Evolutionary conservation across 352 stramenopile species (phyloP), one percentile per base, ranked within the genome.

Genomic region (Pythium aristosporum): DNA sequence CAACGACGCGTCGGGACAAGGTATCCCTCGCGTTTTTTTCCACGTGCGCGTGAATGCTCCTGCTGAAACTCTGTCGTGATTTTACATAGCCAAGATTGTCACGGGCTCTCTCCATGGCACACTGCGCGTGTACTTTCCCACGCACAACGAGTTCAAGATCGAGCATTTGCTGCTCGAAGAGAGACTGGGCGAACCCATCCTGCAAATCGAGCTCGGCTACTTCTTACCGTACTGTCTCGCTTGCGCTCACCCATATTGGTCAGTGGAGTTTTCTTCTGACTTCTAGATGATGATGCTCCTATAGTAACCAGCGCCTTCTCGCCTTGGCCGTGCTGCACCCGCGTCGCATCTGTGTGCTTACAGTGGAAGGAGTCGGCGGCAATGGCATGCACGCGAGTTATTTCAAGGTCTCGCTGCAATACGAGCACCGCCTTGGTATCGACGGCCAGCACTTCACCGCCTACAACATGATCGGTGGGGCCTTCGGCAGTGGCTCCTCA

Each of bases 371-470:
- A 18, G 69, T 92, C 25, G 88, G 85, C n/a, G 88, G 88, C 28
- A 76, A 71, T 34, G 85, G 88, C 44, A 78, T 90, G 78, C 55
- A 75, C 0, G 85, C 88, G 10, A 93, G 77, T 67, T 96, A 95
- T 74, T 94, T 92, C 68, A 87, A 89, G 44, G 67, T 96, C 48
- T 75, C 81, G 16, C 80, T 86, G 42, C 76, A 81, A 21, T 97
- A 97, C 66, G 80, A 95, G 61, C 90, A 97, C 65, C 57, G 84
- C 28, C 76, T 97, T 23, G 90, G 89, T 25, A 73, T 94, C 61
- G 88, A 96, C 52, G 89, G 88, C n/a, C 77, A 89, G 62, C 87
- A 96, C 60, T 98, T 98, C 57, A 97, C 90, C 37, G 87, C 91
- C 2, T 96, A 80, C 77, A 98, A 96, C 61, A 94, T 98, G 80